These are phyloP conservation scores for Teratosphaeria gauchensis DNA, from an alignment of 2,329 filamentous ascomycete species.

Conservation along the genomic window DNA sequence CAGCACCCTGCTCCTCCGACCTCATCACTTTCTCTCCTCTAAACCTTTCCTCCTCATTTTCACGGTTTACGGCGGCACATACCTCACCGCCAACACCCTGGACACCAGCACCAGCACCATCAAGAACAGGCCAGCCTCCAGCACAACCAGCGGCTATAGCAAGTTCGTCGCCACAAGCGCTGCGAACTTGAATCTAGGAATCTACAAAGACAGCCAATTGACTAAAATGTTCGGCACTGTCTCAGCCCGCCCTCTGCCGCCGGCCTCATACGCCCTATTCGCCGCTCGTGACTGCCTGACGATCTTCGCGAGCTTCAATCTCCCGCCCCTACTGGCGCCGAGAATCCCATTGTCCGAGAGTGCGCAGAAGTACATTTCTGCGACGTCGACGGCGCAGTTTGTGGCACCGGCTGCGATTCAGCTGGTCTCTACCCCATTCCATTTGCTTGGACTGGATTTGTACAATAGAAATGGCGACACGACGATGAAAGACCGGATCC, in stretches of 20 bases:
- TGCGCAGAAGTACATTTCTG: constrained; percentile 43
- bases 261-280: constrained; percentile 68
- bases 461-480: constrained; percentile 58
- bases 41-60: constrained; percentile 60
- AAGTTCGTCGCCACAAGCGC: constrained; percentile 75
- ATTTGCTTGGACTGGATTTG: constrained; percentile 74
- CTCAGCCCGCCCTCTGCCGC: constrained; percentile 47
- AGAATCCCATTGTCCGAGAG: constrained; percentile 40
- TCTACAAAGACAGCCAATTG: constrained; percentile 85
- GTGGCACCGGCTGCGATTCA: constrained; percentile 70
- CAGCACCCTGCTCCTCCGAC: constrained; percentile 46
- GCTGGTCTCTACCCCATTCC: constrained; percentile 69
- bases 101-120: constrained; percentile 68
- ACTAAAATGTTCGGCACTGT: constrained; percentile 68
- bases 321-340: constrained; percentile 70
- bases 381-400: constrained; percentile 59
- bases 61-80: constrained; percentile 74
- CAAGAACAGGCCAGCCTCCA: constrained; percentile 44
- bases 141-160: constrained; percentile 60
- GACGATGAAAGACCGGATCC: constrained; percentile 51
- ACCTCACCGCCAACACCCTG: constrained; percentile 76
- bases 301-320: constrained; percentile 85
- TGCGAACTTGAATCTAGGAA: constrained; percentile 76
- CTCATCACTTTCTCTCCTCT: constrained; percentile 52
- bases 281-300: constrained; percentile 75